Evolutionary conservation across 2,329 filamentous ascomycete genomes (phyloP), one percentile per base, ranked within the genome.

Genomic region (Setomelanomma holmii): DNA sequence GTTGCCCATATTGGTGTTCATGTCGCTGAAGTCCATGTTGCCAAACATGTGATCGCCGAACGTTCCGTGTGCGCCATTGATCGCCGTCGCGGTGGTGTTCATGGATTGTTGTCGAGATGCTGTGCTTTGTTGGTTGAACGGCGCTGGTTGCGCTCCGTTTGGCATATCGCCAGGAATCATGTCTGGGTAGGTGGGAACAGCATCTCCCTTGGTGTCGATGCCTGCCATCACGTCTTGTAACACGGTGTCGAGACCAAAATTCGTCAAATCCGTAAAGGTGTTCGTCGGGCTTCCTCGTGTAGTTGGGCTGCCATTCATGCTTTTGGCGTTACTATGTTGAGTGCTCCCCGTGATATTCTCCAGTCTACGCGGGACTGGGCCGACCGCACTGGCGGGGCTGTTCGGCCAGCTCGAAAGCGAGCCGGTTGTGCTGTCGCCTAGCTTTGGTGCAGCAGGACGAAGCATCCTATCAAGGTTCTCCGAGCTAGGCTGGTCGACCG

Each of bases 171-270:
- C 3, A 3, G 27, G 10, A 30, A 6, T 14, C 14, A 8, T 14
- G 27, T 30, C 27, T 10, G 27, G 5, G 27, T 30, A 8, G 10
- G 5, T 14, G 14, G 27, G 5, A 6, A 30, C 14, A 6, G 27
- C 10, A 3, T 30, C 10, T 8, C 27, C 27, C 27, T 8, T 10
- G 14, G 14, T 57, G 10, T 56, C 55, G 2, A 45, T 45, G 6
- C 60, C 65, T 4, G 60, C 56, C 67, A 73, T 66, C 7, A 69
- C 60, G 22, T 73, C 69, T 8, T 40, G 41, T n/a, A 74, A 45
- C 1, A 72, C 38, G 24, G 53, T 62, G 35, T 74, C 71, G 1
- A 71, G 49, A 6, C 66, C 68, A 20, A 63, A 63, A 24, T 53
- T 55, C 1, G 61, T 39, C 14, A 74, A 34, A 3, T 62, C 46